phyloP scores from a whole-genome alignment of 495 filamentous ascomycete genomes.

The Tuber borchii region DNA sequence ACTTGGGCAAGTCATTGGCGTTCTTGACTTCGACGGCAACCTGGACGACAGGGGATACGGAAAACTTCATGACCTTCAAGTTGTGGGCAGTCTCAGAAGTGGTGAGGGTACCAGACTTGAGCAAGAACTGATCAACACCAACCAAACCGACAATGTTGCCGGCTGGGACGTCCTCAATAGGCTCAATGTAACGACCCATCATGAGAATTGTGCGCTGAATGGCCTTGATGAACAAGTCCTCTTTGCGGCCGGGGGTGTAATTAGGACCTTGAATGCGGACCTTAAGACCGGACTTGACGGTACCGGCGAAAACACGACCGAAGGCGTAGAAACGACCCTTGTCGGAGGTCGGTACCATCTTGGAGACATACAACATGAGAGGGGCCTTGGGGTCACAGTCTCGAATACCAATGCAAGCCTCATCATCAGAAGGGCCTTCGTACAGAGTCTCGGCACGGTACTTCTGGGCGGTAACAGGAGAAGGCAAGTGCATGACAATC shows the following conservation, averaged over 20 bases:
- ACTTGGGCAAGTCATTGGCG: slow-evolving; percentile 97
- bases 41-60: slow-evolving; percentile 96
- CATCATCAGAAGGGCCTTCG: slow-evolving; percentile 91
- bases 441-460: slow-evolving; percentile 99
- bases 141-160: slow-evolving; percentile 99
- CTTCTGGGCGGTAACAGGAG: slow-evolving; percentile 89
- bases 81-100: slow-evolving; percentile 98
- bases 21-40: slow-evolving; percentile 99
- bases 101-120: slow-evolving; percentile 99
- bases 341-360: slow-evolving; percentile 99
- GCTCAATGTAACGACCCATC: slow-evolving; percentile 99
- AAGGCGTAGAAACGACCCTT: slow-evolving; percentile 99
- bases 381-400: slow-evolving; percentile 96
- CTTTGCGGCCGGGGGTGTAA: slow-evolving; percentile 96
- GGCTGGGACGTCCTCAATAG: slow-evolving; percentile 97
- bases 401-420: slow-evolving; percentile 86
- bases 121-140: slow-evolving; percentile 99
- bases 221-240: slow-evolving; percentile 98
- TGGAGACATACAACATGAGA: slow-evolving; percentile 99
- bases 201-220: slow-evolving; percentile 99
- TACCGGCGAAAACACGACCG: slow-evolving; percentile 99
- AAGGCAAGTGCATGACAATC: slow-evolving; percentile 99
- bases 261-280: slow-evolving; percentile 99
- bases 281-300: slow-evolving; percentile 93
- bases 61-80: slow-evolving; percentile 99